Base-by-base conservation (phyloP, 495 filamentous ascomycete genomes). In the Thermochaetoides thermophila region DNA sequence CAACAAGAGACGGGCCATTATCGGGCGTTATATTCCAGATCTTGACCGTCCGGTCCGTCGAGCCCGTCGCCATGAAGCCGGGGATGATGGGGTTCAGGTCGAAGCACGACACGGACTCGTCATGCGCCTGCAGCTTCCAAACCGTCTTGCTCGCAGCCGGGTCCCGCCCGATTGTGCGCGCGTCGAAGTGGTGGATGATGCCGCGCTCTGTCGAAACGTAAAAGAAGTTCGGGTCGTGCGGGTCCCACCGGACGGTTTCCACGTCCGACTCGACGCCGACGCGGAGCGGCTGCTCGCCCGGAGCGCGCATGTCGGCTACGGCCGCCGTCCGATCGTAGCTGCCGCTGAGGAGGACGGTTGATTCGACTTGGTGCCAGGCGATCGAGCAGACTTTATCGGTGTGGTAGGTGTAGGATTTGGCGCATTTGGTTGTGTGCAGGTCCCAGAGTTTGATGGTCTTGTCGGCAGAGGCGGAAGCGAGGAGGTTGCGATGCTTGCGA, bases 391-490 rank as follows among this genome's bases (percentile, higher is more conserved):
- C 83, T 60, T 96, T 96, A 62, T 94, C 87, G 24, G 81, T 89
- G 44, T 76, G 71, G 59, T 93, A 85, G 12, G 68, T 68, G 63
- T 99, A 99, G 15, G 85, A 94, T 59, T 94, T 83, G 42, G 89
- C 91, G 56, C 85, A 93, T 53, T 75, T 85, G 27, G 76, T 63
- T 5, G 82, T 94, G 57, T 81, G 80, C 29, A 99, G 63, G 58
- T 99, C 91, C 89, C 89, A 99, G 6, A 99, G 68, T 59, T 99
- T 99, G 35, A 95, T 74, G 1, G 89, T 96, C 51, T 85, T 81
- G 61, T 99, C 89, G 4, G 91, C 91, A 1, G 89, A 99, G 3
- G 79, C 79, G 1, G 89, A 96, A 11, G 87, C 86, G n/a, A 99
- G 73, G 23, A 99, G 72, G 45, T 96, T 95, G 29, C 84, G 71